Evolutionary conservation across 352 stramenopile genomes (phyloP).

Genomic region (Globisporangium barbulae): DNA sequence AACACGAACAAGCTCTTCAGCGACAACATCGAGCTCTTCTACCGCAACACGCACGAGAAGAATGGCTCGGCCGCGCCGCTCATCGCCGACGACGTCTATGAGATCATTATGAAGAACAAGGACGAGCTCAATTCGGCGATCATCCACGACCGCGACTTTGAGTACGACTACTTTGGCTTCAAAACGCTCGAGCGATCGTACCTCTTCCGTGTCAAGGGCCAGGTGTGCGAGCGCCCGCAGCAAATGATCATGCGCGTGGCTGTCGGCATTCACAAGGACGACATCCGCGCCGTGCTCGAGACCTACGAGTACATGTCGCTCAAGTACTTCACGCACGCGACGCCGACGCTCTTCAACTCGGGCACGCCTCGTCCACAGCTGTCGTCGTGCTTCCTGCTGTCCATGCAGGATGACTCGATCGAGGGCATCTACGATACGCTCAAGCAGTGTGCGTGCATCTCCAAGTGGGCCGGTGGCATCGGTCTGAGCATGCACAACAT

Average conservation of each 20-base stretch:
- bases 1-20: conserved; percentile 96
- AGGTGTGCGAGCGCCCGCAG: conserved; percentile 97
- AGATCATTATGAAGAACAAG: conserved; percentile 94
- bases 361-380: conserved; percentile 97
- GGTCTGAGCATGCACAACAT: conserved; percentile 98
- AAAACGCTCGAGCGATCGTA: conserved; percentile 99
- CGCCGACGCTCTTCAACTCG: conserved; percentile 99
- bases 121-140: conserved; percentile 96
- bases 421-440: conserved; percentile 99
- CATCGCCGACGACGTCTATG: conserved; percentile 94
- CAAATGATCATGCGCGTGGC: conserved; percentile 99
- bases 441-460: conserved; percentile 98
- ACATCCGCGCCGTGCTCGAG: conserved; percentile 93
- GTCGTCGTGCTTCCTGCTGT: conserved; percentile 97
- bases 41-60: conserved; percentile 95
- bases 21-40: conserved; percentile 92
- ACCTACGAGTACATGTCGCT: conserved; percentile 98
- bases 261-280: conserved; percentile 96
- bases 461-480: conserved; percentile 99
- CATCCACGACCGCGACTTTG: conserved; percentile 98
- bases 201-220: conserved; percentile 94
- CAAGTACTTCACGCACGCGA: conserved; percentile 98
- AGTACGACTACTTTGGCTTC: conserved; percentile 99
- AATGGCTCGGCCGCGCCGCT: conserved; percentile 91
- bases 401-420: conserved; percentile 99